phyloP scores from a whole-genome alignment of 2,329 filamentous ascomycete species.

The Sarocladium brachiariae region DNA sequence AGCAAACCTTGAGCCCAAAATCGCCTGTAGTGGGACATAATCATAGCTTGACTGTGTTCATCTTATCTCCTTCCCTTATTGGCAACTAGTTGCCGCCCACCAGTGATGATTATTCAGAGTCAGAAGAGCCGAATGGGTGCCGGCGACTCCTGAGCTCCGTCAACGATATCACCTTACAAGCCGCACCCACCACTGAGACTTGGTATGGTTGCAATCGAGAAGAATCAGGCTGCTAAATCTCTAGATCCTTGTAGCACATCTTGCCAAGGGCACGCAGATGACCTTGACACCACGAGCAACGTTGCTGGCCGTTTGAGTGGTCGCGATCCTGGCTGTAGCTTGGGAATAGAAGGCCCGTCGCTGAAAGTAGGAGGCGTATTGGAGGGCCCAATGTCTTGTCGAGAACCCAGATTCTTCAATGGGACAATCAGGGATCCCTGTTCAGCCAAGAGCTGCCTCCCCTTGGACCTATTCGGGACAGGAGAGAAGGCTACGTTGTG shows the following conservation, averaged over 20 bases:
- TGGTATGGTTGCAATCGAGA: not conserved
- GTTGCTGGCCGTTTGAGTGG: conserved; percentile 1
- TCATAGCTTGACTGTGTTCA: not conserved
- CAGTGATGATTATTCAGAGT: not conserved
- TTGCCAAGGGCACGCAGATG: not conserved
- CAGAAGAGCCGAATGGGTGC: conserved; percentile 4
- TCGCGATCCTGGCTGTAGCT: not conserved
- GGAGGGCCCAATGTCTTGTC: conserved; percentile 3
- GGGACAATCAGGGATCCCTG: not conserved
- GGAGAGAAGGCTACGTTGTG: not conserved
- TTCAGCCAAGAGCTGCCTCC: conserved; percentile 1
- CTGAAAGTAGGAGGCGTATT: conserved; percentile 1
- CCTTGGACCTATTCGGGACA: not conserved
- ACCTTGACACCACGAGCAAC: conserved; percentile 7
- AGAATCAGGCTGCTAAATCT: not conserved
- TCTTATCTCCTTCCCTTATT: conserved; percentile 4
- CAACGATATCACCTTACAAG: conserved; percentile 5
- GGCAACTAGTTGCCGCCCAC: not conserved
- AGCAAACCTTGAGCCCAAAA: not conserved
- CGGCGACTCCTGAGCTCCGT: not conserved
- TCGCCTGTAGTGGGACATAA: not conserved
- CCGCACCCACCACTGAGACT: not conserved
- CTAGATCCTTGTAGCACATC: not conserved
- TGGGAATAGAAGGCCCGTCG: not conserved
- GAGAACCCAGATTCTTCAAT: not conserved